phyloP scores from a whole-genome alignment of 1,284 basidiomycete genomes.

The Exobasidium rhododendri region DNA sequence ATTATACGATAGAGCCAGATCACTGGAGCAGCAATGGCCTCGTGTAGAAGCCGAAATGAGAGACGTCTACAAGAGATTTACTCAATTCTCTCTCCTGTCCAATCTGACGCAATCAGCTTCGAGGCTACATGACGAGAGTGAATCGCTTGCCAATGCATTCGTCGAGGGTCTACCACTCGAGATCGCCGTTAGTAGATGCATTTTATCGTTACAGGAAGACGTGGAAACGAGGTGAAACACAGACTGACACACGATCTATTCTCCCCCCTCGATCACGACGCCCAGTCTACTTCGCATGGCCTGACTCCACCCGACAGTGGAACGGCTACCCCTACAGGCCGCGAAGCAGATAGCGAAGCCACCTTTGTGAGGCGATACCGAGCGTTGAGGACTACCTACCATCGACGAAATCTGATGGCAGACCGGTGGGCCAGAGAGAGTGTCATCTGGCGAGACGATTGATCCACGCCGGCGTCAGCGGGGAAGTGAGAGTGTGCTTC shows the following conservation, averaged over 20 bases:
- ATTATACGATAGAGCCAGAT: slow-evolving; percentile 34
- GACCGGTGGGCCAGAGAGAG: slow-evolving; percentile 35
- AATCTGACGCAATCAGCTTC: slow-evolving; percentile 30
- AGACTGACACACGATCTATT: background rate
- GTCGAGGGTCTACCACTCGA: slow-evolving; percentile 41
- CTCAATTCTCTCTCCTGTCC: slow-evolving; percentile 36
- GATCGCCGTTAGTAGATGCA: slow-evolving; percentile 19
- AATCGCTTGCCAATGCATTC: slow-evolving; percentile 46
- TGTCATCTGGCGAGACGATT: slow-evolving; percentile 36
- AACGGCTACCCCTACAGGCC: slow-evolving; percentile 4
- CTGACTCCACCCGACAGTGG: slow-evolving; percentile 10
- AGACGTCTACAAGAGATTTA: slow-evolving; percentile 41
- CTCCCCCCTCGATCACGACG: slow-evolving; percentile 2
- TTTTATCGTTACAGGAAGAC: background rate
- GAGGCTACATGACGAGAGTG: slow-evolving; percentile 39
- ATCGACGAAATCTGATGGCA: slow-evolving; percentile 31
- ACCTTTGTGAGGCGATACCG: slow-evolving; percentile 39
- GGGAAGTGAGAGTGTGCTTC: background rate
- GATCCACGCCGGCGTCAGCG: slow-evolving; percentile 6
- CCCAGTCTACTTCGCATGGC: slow-evolving; percentile 12
- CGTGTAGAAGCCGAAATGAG: slow-evolving; percentile 23
- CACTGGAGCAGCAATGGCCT: slow-evolving; percentile 33
- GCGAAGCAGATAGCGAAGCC: slow-evolving; percentile 19
- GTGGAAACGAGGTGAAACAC: too few relatives aligned
- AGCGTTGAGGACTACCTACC: slow-evolving; percentile 32